phyloP scores from a whole-genome alignment of 805 yeast genomes.

The Wickerhamiella alocasiicola region DNA sequence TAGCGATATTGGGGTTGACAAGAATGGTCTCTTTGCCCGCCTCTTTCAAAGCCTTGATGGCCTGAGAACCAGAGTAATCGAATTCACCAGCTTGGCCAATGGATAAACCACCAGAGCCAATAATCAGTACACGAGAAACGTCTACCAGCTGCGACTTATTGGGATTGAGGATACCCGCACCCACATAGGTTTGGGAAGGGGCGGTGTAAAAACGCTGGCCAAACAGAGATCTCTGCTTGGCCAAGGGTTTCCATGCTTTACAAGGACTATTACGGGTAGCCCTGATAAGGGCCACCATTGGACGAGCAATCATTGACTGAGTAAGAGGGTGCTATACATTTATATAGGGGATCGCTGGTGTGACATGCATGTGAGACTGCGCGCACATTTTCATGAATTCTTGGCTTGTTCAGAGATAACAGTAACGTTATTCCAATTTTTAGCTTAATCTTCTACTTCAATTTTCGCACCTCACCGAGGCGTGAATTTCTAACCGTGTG shows the following conservation, averaged over 20 bases:
- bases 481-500: too few species aligned
- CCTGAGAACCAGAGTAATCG: constrained; percentile 91
- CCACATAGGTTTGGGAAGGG: constrained; percentile 23
- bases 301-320: constrained; percentile 14
- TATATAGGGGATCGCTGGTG: too few species aligned
- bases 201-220: not conserved
- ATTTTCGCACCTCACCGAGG: too few species aligned
- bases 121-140: constrained; percentile 74
- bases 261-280: constrained; percentile 19
- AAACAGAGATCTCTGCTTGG: constrained; percentile 5
- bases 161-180: constrained; percentile 30
- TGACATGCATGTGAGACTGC: too few species aligned
- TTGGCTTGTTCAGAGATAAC: too few species aligned
- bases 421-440: too few species aligned
- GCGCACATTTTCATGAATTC: too few species aligned
- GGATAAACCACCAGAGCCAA: constrained; percentile 95
- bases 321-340: not conserved
- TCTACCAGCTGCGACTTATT: constrained; percentile 44
- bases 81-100: constrained; percentile 99
- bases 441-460: too few species aligned
- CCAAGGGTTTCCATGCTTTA: constrained; percentile 13
- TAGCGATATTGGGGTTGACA: constrained; percentile 92
- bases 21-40: constrained; percentile 75
- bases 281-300: constrained; percentile 16
- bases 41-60: constrained; percentile 88